Percentiles rank a stretch among this genome's conserved stretches.
Conservation (phyloP, 495 filamentous ascomycete species). For the Talaromyces borbonicus region DNA sequence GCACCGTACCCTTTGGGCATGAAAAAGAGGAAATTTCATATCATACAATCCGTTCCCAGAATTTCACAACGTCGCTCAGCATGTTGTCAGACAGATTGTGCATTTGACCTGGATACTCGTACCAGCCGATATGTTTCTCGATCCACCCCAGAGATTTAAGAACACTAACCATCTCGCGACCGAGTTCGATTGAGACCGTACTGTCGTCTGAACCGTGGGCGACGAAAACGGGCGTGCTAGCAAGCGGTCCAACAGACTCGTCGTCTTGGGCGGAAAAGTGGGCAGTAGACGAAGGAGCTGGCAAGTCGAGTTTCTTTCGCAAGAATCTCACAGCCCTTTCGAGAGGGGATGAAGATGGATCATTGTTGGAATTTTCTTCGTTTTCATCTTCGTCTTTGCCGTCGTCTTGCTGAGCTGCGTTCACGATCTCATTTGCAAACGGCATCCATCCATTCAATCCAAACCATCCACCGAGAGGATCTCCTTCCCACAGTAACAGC, state of each 20-base stretch:
- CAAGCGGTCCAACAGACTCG: neutral
- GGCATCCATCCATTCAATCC: constrained; percentile 50
- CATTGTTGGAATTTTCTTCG: too few relatives aligned
- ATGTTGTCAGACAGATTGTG: constrained; percentile 1
- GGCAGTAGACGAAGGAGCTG: neutral
- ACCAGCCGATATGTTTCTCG: neutral
- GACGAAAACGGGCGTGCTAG: constrained; percentile 1
- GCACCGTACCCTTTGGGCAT: too few relatives aligned
- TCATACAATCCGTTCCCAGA: constrained; percentile 3
- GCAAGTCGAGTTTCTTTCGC: neutral
- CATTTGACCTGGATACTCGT: neutral
- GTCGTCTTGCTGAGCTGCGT: neutral
- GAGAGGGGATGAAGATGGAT: neutral
- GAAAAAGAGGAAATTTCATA: neutral
- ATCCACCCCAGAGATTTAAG: neutral
- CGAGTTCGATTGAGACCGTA: neutral
- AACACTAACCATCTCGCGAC: neutral
- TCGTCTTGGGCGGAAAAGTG: neutral
- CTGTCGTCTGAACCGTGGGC: neutral
- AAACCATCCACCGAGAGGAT: constrained; percentile 28
- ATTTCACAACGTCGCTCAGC: constrained; percentile 3
- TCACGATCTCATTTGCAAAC: constrained; percentile 26
- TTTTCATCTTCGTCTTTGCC: neutral
- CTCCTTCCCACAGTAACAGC: constrained; percentile 1
- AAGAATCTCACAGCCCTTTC: neutral